Base-by-base conservation (phyloP, 1,284 basidiomycete species). In the Sanghuangporus sanghuang region DNA sequence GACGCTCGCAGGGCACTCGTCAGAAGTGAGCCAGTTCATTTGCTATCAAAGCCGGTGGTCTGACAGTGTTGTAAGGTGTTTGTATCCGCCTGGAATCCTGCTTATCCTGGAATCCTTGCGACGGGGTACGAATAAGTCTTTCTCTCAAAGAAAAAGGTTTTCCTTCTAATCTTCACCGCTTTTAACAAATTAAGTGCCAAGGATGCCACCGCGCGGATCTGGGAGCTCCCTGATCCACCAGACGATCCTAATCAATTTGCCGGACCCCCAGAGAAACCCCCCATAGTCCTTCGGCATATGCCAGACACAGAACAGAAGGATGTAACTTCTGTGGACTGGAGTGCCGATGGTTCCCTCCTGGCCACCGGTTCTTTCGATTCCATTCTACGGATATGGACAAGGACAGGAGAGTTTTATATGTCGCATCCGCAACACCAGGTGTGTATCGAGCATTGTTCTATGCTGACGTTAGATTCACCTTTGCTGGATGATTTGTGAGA, bases 21-120 rank as follows among this genome's bases (percentile, higher is more conserved):
- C 85, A 35, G 89, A 91, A 77, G 89, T 88, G 70, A 55, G 72
- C 66, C 21, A 57, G 52, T 44, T 62, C 21, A n/a, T 27, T 44
- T 39, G 14, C 57, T 59, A 11, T 18, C 27, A 16, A 46, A 39
- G 21, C 36, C 23, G 5, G 11, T 38, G n/a, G 36, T 42, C 39
- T 62, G 53, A 27, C 14, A 8, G 23, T 35, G 6, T 21, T 38
- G 14, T 21, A 69, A 92, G 89, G 88, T 93, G 2, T 93, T 93
- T 65, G 85, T 90, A 6, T 90, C 89, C 65, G 82, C 87, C 3
- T 94, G 90, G 81, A 93, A 92, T 73, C 89, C 92, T 8, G 78
- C 76, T 50, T 78, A 82, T n/a, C 77, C 77, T 35, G 78, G 81
- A 49, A 71, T 87, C 14, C 74, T 94, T 16, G 90, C 90, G 35